Percentiles rank a stretch among this genome's conserved stretches.
Evolutionary conservation across 179 eudicot species (phyloP).

Genomic region (Spinacia oleracea): DNA sequence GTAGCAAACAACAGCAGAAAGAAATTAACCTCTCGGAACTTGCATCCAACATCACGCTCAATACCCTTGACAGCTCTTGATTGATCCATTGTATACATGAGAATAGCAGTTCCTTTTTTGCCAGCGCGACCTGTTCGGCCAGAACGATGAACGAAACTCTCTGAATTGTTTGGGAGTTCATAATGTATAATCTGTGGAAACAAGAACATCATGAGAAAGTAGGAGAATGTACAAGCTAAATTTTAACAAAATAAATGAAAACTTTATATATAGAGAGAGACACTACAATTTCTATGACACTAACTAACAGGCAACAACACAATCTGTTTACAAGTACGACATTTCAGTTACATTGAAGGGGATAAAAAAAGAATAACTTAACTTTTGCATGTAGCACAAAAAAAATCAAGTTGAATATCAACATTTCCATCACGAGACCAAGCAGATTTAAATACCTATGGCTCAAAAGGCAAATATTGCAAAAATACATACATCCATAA

Average conservation of each 20-base stretch:
- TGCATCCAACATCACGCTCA: constrained; percentile 77
- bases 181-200: constrained; percentile 65
- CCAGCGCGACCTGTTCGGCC: constrained; percentile 98
- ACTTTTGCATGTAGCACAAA: neutral
- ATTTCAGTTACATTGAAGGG: neutral
- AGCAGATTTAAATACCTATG: neutral
- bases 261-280: neutral
- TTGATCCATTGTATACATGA: constrained; percentile 52
- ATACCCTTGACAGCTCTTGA: constrained; percentile 55
- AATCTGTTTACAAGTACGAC: too few species aligned
- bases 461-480: neutral
- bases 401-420: neutral
- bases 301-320: neutral
- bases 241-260: neutral
- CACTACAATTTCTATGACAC: too few species aligned
- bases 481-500: neutral
- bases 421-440: neutral
- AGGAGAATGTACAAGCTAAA: neutral
- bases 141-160: constrained; percentile 89
- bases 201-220: neutral
- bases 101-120: constrained; percentile 78
- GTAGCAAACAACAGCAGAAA: neutral
- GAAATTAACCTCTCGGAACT: constrained; percentile 54
- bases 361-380: neutral
- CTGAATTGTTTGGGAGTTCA: constrained; percentile 77